These are phyloP conservation scores for Leishmania arabica DNA, from an alignment of 208 protist species.

Conservation along the genomic window DNA sequence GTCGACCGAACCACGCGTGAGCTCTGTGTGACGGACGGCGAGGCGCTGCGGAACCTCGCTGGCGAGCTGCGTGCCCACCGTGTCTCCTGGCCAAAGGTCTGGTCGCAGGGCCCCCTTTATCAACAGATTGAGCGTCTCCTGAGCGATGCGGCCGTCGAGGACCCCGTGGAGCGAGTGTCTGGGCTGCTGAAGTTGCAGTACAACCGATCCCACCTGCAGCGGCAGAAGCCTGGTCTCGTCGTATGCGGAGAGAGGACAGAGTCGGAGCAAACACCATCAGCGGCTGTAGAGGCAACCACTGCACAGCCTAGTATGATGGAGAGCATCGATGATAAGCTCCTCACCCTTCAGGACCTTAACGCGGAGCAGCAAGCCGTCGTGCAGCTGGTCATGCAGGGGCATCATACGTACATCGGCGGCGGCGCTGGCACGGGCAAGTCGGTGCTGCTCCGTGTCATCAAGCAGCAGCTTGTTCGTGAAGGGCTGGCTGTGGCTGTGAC, in stretches of 20 bases:
- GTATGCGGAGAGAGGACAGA: constrained; percentile 2
- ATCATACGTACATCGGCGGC: constrained; percentile 90
- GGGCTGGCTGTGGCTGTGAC: constrained; percentile 80
- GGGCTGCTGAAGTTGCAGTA: constrained; percentile 55
- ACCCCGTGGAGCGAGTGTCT: constrained; percentile 37
- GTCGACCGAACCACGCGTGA: constrained; percentile 43
- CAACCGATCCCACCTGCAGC: constrained; percentile 27
- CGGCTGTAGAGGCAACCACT: neutral
- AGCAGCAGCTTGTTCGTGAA: constrained; percentile 57
- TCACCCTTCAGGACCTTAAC: constrained; percentile 74
- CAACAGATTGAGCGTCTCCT: constrained; percentile 46
- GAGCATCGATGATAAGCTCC: constrained; percentile 40
- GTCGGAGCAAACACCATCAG: neutral
- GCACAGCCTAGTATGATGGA: constrained; percentile 4
- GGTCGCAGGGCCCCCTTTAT: constrained; percentile 54
- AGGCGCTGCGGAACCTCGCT: constrained; percentile 47
- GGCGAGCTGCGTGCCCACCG: constrained; percentile 38
- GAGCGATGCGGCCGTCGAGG: constrained; percentile 19
- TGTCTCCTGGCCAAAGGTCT: constrained; percentile 66
- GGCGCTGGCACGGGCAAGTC: constrained; percentile 91
- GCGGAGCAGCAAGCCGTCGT: constrained; percentile 82
- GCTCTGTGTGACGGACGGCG: constrained; percentile 46
- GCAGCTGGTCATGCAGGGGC: constrained; percentile 65
- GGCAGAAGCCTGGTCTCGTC: constrained; percentile 43
- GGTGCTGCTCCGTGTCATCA: constrained; percentile 81